Base-by-base conservation (phyloP, 1,284 basidiomycete genomes). In the Cronartium ribicola region DNA sequence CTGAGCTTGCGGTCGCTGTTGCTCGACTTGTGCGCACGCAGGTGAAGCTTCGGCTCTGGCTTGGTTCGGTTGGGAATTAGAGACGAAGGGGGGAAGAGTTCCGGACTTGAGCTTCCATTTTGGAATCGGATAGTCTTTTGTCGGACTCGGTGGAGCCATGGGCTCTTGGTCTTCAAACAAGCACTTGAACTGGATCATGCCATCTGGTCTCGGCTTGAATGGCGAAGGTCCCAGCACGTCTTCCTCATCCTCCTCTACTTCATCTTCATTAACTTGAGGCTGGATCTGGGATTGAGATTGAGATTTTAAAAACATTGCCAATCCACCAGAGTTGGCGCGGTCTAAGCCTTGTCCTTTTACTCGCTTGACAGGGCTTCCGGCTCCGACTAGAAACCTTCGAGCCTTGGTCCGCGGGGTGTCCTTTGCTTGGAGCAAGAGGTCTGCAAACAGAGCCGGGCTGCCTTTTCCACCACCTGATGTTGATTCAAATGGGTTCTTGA, bases 381-480 rank as follows among this genome's bases (percentile, higher is more conserved):
- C 43, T 29, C 66, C 72, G 2, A 20, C 51, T 3, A 74, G 39
- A 59, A 41, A 74, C 39, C 63, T 74, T 51, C 72, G 44, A 0
- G 72, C 72, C 43, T 67, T 67, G n/a, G 72, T 74, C 13, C 65
- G 36, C n/a, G 72, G 72, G 8, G 72, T 74, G 7, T 74, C 72
- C 37, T 67, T 67, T 7, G 66, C 57, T 63, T 67, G 29, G 29
- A 55, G 41, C 43, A 74, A 43, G 5, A 67, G 48, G 57, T 74
- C 46, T 13, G 72, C 72, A 59, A 74, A 74, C 8, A 74, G 40
- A 13, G 43, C 57, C 17, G 72, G 72, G 57, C 57, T 62, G 6
- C 72, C 72, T 67, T 37, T 74, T 3, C 72, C 72, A 46, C 72
- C 72, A n/a, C 59, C 65, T 41, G 65, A 67, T 48, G 40, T 59